Conservation (phyloP, 2,329 filamentous ascomycete species). For the Ophiostoma sp. region DNA sequence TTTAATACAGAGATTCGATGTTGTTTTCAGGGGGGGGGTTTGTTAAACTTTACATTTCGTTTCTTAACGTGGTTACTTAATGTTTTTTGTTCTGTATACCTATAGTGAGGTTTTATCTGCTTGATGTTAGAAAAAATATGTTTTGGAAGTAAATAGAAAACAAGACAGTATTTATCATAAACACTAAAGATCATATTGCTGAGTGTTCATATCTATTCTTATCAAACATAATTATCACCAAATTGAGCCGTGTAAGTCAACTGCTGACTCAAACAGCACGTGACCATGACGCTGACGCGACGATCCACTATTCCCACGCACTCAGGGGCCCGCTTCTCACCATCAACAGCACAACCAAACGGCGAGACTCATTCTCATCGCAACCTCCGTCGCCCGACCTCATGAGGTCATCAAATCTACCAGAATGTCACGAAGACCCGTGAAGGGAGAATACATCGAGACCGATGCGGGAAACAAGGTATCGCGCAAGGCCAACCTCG, state of each 20-base stretch:
- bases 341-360: not conserved
- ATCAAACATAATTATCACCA: not conserved
- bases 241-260: not conserved
- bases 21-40: too few species aligned
- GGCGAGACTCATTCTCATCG: not conserved
- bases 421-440: slow-evolving; percentile 66
- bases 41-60: too few species aligned
- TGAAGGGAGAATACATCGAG: slow-evolving; percentile 93
- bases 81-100: too few species aligned
- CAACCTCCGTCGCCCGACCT: not conserved
- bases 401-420: slow-evolving; percentile 13
- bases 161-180: not conserved
- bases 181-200: not conserved
- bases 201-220: not conserved
- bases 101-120: too few species aligned
- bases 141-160: too few species aligned
- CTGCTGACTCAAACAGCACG: not conserved
- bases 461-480: slow-evolving; percentile 99
- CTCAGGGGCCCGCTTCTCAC: slow-evolving; percentile 10
- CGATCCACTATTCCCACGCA: not conserved
- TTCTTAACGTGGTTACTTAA: too few species aligned
- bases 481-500: slow-evolving; percentile 81
- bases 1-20: too few species aligned
- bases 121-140: too few species aligned
- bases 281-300: not conserved